These are phyloP conservation scores for Ascochyta lentis DNA, from an alignment of 2,329 filamentous ascomycete genomes.

Conservation along the genomic window DNA sequence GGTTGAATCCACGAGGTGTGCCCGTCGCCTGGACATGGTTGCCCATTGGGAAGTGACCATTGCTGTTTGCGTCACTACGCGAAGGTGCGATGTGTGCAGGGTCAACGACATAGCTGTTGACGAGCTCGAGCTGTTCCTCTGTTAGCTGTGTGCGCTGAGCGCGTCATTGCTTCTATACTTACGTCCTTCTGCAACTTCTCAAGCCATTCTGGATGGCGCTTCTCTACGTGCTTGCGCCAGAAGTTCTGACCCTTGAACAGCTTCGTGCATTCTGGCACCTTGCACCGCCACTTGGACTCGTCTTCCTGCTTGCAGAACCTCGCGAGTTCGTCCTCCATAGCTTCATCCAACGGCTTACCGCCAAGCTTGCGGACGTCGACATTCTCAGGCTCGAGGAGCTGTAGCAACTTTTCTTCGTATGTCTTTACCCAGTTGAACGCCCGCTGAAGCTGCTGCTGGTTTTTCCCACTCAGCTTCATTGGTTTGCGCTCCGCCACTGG, in stretches of 20 bases:
- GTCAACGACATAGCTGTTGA: conserved; percentile 94
- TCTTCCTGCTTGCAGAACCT: conserved; percentile 98
- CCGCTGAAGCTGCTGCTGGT: conserved; percentile 88
- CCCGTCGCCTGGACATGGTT: conserved; percentile 76
- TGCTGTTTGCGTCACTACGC: conserved; percentile 90
- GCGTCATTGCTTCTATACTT: conserved; percentile 49
- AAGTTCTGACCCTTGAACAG: conserved; percentile 97
- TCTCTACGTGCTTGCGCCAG: conserved; percentile 98
- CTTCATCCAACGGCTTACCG: conserved; percentile 84
- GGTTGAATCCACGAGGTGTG: conserved; percentile 89
- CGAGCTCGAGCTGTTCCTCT: conserved; percentile 73
- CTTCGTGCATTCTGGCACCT: conserved; percentile 94
- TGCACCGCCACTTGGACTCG: conserved; percentile 95
- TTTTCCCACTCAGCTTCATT: conserved; percentile 72
- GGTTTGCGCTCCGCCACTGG: conserved; percentile 74
- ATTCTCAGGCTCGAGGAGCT: conserved; percentile 88
- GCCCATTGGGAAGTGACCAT: conserved; percentile 88
- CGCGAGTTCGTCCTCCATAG: conserved; percentile 80
- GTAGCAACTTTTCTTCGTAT: conserved; percentile 94
- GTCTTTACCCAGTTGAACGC: conserved; percentile 99
- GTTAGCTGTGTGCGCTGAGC: conserved; percentile 11
- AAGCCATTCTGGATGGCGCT: conserved; percentile 89
- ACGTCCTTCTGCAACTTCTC: conserved; percentile 83
- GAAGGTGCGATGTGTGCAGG: conserved; percentile 94
- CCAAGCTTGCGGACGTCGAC: conserved; percentile 90